Percentiles rank a stretch among this genome's conserved stretches.
These are phyloP conservation scores for Eleusine indica DNA, from an alignment of 176 grass and related monocot species.

Conservation along the genomic window DNA sequence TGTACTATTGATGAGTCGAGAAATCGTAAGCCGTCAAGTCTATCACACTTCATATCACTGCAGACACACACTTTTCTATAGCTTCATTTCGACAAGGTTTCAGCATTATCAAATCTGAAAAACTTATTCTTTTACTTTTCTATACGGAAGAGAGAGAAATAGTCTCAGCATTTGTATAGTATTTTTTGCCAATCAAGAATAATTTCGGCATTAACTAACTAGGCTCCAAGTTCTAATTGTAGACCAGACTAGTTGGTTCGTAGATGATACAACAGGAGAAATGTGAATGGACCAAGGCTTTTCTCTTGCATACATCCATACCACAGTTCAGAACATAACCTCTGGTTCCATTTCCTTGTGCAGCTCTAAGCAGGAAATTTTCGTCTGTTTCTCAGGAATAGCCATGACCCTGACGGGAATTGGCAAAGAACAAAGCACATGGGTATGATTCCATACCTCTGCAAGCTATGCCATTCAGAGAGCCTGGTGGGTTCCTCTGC, in stretches of 20 bases:
- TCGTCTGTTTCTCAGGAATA: conserved; percentile 17
- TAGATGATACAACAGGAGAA: background rate
- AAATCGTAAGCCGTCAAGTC: background rate
- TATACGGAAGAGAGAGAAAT: too few relatives aligned
- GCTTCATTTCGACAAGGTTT: background rate
- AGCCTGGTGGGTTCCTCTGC: background rate
- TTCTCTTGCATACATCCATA: background rate
- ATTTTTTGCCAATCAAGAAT: background rate
- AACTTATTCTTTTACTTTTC: too few relatives aligned
- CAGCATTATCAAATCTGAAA: background rate
- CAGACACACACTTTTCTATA: background rate
- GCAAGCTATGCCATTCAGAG: background rate
- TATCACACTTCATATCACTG: background rate
- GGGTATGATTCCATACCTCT: background rate
- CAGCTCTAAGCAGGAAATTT: background rate
- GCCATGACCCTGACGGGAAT: background rate
- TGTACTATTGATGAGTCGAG: background rate
- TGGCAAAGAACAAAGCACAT: background rate
- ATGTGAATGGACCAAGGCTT: background rate
- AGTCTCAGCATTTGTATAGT: too few relatives aligned
- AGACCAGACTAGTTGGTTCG: background rate
- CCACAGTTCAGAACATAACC: background rate
- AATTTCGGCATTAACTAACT: background rate
- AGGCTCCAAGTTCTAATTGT: background rate
- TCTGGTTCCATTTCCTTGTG: background rate